These are phyloP conservation scores for Sclerotinia glacialis DNA, from an alignment of 2,329 filamentous ascomycete species.

Conservation along the genomic window DNA sequence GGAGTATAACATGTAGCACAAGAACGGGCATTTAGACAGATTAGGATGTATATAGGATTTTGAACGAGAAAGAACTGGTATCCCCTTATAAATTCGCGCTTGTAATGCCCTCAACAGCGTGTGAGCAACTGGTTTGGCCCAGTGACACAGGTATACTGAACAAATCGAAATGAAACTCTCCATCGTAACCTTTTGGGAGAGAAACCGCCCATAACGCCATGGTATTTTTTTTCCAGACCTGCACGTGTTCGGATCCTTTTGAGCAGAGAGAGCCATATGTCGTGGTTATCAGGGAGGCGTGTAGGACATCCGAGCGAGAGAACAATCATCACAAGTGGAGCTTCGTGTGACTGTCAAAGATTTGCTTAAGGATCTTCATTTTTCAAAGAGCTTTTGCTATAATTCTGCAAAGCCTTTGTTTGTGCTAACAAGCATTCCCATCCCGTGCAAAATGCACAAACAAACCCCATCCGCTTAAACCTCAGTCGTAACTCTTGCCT, in stretches of 20 bases:
- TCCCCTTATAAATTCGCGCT: conserved; percentile 3
- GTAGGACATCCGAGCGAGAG: background rate
- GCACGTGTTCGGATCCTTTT: background rate
- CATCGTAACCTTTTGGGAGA: background rate
- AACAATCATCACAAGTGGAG: conserved; percentile 18
- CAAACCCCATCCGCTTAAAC: conserved; percentile 48
- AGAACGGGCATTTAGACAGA: background rate
- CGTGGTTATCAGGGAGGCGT: conserved; percentile 1
- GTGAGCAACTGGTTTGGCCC: background rate
- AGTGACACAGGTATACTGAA: background rate
- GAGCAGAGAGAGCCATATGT: background rate
- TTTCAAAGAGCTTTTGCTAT: conserved; percentile 39
- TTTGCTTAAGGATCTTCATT: conserved; percentile 37
- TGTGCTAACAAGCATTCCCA: conserved; percentile 39
- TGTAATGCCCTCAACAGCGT: background rate
- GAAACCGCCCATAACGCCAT: conserved; percentile 1
- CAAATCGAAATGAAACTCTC: background rate
- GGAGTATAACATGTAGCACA: background rate
- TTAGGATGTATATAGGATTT: background rate
- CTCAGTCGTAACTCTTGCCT: conserved; percentile 98
- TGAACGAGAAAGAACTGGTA: background rate
- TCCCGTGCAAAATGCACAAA: conserved; percentile 39
- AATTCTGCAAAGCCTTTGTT: conserved; percentile 37
- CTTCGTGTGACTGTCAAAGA: conserved; percentile 12
- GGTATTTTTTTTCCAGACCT: background rate